Percentiles rank a stretch among this genome's conserved stretches.
These are phyloP conservation scores for Neocucurbitaria cava DNA, from an alignment of 2,329 filamentous ascomycete genomes.

Conservation along the genomic window DNA sequence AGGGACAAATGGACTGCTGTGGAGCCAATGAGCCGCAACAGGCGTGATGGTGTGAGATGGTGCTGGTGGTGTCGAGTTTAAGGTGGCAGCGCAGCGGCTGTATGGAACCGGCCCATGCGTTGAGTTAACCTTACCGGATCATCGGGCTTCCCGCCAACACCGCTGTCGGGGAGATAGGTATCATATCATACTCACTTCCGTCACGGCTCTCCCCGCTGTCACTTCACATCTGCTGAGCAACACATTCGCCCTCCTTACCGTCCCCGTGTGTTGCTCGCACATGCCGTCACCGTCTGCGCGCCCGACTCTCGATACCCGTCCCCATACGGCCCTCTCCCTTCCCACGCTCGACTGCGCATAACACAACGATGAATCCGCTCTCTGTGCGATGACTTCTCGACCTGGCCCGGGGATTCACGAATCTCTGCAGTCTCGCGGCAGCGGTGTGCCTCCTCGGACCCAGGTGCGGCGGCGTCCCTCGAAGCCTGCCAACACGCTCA, in stretches of 20 bases:
- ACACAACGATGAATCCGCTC: constrained; percentile 49
- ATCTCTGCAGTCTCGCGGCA: constrained; percentile 46
- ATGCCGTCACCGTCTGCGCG: constrained; percentile 11
- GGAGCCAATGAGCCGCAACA: constrained; percentile 13
- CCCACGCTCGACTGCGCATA: constrained; percentile 34
- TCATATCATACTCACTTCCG: constrained; percentile 12
- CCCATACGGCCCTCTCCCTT: constrained; percentile 12
- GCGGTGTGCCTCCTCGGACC: constrained; percentile 36
- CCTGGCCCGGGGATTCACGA: constrained; percentile 50
- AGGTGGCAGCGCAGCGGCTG: constrained; percentile 4
- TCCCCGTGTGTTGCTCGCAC: constrained; percentile 13
- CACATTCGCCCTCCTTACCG: constrained; percentile 7
- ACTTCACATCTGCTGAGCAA: constrained; percentile 12
- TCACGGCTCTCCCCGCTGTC: neutral
- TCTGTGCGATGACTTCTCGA: constrained; percentile 54
- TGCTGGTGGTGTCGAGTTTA: constrained; percentile 14
- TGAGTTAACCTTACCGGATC: too few relatives aligned
- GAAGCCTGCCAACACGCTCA: constrained; percentile 34
- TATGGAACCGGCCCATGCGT: neutral
- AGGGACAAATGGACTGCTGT: constrained; percentile 10
- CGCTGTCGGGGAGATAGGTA: too few relatives aligned
- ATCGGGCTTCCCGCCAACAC: neutral
- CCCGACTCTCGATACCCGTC: constrained; percentile 19
- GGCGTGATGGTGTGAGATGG: constrained; percentile 20
- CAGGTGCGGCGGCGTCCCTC: constrained; percentile 39